These are phyloP conservation scores for Penicillium brasilianum DNA, from an alignment of 2,329 filamentous ascomycete species.

Conservation along the genomic window DNA sequence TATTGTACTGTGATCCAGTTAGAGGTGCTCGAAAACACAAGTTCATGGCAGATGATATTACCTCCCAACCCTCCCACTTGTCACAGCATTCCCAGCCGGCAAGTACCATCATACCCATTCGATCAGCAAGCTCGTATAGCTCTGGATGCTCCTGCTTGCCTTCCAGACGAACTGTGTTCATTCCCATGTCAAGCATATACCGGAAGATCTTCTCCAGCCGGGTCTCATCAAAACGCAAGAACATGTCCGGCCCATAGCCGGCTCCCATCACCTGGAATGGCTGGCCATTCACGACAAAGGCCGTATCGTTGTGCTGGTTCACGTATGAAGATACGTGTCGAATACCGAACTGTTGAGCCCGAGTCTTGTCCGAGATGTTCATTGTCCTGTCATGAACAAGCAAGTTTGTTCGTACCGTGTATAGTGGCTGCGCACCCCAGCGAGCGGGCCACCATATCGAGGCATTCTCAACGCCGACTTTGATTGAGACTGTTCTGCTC, in stretches of 20 bases:
- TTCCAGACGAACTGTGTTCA: conserved; percentile 68
- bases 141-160: conserved; percentile 68
- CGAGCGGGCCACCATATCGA: conserved; percentile 66
- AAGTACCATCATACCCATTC: conserved; percentile 65
- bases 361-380: conserved; percentile 41
- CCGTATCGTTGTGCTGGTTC: conserved; percentile 59
- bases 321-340: conserved; percentile 59
- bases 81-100: conserved; percentile 71
- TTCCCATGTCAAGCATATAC: conserved; percentile 64
- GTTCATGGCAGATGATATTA: conserved; percentile 15
- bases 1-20: conserved; percentile 53
- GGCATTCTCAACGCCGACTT: conserved; percentile 49
- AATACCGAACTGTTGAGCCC: conserved; percentile 56
- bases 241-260: conserved; percentile 66
- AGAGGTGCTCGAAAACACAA: background rate
- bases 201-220: conserved; percentile 57
- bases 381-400: conserved; percentile 22
- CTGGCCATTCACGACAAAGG: conserved; percentile 61
- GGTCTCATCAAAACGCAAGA: conserved; percentile 60
- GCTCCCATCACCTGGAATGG: conserved; percentile 66
- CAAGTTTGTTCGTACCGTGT: conserved; percentile 44
- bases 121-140: conserved; percentile 64
- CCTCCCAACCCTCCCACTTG: conserved; percentile 68
- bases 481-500: conserved; percentile 48
- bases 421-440: conserved; percentile 64